These are phyloP conservation scores for Tubosaeta sp. DNA, from an alignment of 768 basidiomycete species.

Conservation along the genomic window DNA sequence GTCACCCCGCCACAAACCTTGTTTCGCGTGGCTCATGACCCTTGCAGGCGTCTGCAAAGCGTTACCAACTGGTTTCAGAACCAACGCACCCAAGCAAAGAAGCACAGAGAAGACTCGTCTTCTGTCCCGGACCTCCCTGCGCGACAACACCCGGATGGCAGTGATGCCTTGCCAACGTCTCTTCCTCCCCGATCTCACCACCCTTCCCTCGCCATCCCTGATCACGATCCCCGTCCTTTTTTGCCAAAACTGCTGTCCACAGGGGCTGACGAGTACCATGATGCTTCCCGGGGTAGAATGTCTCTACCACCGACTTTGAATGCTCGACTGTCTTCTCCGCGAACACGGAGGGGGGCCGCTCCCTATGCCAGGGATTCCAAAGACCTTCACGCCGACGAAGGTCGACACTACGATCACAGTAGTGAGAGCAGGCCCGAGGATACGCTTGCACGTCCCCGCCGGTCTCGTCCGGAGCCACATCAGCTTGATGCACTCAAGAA, in stretches of 20 bases:
- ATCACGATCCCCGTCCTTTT: conserved; percentile 13
- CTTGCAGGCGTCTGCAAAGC: conserved; percentile 67
- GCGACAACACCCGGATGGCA: conserved; percentile 14
- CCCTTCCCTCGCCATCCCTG: conserved; percentile 27
- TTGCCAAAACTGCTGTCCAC: conserved; percentile 13
- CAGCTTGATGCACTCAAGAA: conserved; percentile 74
- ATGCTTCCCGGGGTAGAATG: conserved; percentile 27
- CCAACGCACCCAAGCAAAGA: conserved; percentile 74
- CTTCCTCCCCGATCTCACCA: conserved; percentile 29
- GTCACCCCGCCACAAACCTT: conserved; percentile 30
- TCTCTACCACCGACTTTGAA: conserved; percentile 28
- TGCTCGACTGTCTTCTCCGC: conserved; percentile 28
- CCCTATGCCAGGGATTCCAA: conserved; percentile 27
- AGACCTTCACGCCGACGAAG: conserved; percentile 26
- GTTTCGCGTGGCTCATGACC: conserved; percentile 22
- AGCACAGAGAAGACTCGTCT: conserved; percentile 52
- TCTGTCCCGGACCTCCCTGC: conserved; percentile 21
- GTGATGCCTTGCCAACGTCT: conserved; percentile 8
- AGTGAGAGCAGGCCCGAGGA: conserved; percentile 25
- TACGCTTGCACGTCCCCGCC: conserved; percentile 52
- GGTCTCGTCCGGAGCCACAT: conserved; percentile 74
- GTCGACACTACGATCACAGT: conserved; percentile 19
- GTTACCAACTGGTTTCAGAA: conserved; percentile 89
- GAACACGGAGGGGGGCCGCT: conserved; percentile 22
- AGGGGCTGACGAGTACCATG: conserved; percentile 15